These are phyloP conservation scores for Dryadomyces quercivorus DNA, from an alignment of 2,329 filamentous ascomycete species.

Conservation along the genomic window DNA sequence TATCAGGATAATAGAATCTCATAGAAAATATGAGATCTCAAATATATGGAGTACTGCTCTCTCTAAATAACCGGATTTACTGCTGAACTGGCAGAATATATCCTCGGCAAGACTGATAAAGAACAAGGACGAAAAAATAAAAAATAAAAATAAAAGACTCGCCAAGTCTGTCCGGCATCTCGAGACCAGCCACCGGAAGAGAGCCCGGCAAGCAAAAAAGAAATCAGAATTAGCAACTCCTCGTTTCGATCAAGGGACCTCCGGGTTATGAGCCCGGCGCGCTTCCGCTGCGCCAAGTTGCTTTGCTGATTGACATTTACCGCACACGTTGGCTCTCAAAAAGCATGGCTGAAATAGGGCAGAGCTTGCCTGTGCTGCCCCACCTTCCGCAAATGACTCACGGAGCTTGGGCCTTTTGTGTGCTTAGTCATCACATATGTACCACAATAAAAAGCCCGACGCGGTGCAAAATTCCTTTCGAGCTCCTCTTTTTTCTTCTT, in stretches of 20 bases:
- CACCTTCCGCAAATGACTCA: constrained; percentile 3
- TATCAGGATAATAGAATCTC: no score
- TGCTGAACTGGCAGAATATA: no score
- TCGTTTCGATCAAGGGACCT: constrained; percentile 10
- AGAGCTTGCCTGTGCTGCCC: background rate
- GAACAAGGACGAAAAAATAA: no score
- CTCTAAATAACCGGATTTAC: no score
- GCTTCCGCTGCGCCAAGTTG: constrained; percentile 10
- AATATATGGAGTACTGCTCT: no score
- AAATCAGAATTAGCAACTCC: constrained; percentile 7
- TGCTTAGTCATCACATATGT: background rate
- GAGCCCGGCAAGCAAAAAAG: background rate
- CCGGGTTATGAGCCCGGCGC: constrained; percentile 10
- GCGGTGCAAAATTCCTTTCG: background rate
- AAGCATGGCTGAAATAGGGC: background rate
- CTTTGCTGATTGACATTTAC: background rate
- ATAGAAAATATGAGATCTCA: no score
- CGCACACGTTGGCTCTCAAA: background rate
- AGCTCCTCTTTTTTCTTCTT: background rate
- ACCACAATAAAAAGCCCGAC: background rate
- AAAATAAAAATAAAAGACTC: background rate
- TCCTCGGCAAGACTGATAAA: no score
- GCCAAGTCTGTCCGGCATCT: no score
- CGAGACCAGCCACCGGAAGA: no score
- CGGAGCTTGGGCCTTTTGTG: background rate